Evolutionary conservation across 2,329 filamentous ascomycete species (phyloP).

Genomic region (Septoria petroselini): DNA sequence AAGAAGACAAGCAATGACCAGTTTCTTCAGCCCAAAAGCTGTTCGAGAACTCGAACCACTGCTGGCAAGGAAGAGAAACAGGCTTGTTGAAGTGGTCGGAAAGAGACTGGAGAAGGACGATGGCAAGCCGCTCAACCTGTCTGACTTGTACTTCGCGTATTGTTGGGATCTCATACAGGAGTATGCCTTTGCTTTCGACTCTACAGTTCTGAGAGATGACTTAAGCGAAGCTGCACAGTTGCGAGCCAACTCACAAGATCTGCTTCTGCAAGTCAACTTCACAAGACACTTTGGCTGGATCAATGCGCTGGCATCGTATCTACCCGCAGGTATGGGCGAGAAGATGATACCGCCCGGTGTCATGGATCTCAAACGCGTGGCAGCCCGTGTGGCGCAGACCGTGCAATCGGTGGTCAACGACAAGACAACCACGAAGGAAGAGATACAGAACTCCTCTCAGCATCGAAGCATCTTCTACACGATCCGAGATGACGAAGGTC

Average conservation of each 20-base stretch:
- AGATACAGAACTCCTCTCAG: background rate
- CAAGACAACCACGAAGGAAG: background rate
- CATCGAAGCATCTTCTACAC: constrained; percentile 15
- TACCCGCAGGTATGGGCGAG: constrained; percentile 2
- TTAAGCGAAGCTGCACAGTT: constrained; percentile 6
- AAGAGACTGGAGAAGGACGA: background rate
- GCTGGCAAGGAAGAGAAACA: constrained; percentile 9
- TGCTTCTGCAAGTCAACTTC: constrained; percentile 14
- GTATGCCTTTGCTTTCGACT: constrained; percentile 13
- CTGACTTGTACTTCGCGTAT: constrained; percentile 15
- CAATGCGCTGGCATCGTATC: constrained; percentile 8
- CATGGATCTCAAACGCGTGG: constrained; percentile 10
- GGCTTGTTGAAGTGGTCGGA: constrained; percentile 7
- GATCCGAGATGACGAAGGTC: constrained; percentile 6
- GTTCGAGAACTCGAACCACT: constrained; percentile 11
- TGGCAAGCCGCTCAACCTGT: constrained; percentile 7
- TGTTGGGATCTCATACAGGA: constrained; percentile 16
- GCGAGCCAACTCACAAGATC: constrained; percentile 5
- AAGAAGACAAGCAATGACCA: constrained; percentile 13
- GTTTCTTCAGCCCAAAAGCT: constrained; percentile 17
- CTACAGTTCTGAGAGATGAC: constrained; percentile 3
- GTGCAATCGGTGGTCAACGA: constrained; percentile 13
- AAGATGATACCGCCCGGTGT: constrained; percentile 12
- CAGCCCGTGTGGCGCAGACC: constrained; percentile 1
- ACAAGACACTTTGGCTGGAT: constrained; percentile 16